Evolutionary conservation across 2,329 filamentous ascomycete species (phyloP).

Genomic region (Fusarium decemcellulare): DNA sequence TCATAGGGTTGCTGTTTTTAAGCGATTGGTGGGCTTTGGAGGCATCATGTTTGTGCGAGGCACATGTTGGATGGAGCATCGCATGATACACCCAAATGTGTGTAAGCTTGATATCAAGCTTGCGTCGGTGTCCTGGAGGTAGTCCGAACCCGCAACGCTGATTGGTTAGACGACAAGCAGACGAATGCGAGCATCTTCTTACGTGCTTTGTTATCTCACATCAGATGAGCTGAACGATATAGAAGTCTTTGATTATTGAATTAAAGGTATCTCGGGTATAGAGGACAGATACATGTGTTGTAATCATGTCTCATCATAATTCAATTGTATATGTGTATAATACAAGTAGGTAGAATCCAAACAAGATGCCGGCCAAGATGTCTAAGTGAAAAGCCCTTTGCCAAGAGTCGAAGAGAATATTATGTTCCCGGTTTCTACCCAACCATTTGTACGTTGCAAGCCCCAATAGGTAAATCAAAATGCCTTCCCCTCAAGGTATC

Average conservation of each 20-base stretch:
- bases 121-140: no score
- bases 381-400: slow-evolving; percentile 11
- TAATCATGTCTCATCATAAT: slow-evolving; percentile 17
- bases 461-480: slow-evolving; percentile 23
- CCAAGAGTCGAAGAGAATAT: slow-evolving; percentile 1
- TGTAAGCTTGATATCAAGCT: no score
- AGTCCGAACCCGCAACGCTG: no score
- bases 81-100: no score
- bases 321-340: slow-evolving; percentile 10
- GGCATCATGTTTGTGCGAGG: neutral
- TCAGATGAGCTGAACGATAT: no score
- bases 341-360: neutral
- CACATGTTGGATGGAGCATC: no score
- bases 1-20: neutral
- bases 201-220: no score
- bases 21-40: neutral
- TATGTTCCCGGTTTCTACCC: slow-evolving; percentile 28
- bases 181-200: no score
- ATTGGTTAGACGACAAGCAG: no score
- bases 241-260: no score
- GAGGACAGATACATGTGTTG: neutral
- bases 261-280: neutral
- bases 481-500: slow-evolving; percentile 10
- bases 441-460: slow-evolving; percentile 17
- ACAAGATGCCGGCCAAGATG: neutral